phyloP scores from a whole-genome alignment of 768 basidiomycete species.

The Tephrocybe sp. region DNA sequence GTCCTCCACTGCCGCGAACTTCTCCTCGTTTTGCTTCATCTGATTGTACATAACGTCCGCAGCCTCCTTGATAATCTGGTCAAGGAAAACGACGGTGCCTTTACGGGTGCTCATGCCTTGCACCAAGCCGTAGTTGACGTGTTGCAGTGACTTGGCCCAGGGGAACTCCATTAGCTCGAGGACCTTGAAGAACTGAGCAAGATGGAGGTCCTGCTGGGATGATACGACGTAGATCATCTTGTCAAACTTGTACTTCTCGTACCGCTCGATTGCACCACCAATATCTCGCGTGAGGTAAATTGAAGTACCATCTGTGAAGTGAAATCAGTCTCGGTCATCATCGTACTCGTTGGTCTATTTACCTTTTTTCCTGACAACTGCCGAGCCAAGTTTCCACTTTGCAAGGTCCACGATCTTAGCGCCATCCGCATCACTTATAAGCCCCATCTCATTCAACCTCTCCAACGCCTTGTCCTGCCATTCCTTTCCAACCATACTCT shows the following conservation, averaged over 20 bases:
- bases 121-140: constrained; percentile 90
- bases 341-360: constrained; percentile 14
- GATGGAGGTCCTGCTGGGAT: constrained; percentile 83
- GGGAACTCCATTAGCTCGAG: constrained; percentile 86
- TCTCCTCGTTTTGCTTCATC: constrained; percentile 93
- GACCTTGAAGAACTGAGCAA: constrained; percentile 91
- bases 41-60: constrained; percentile 91
- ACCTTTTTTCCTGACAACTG: constrained; percentile 87
- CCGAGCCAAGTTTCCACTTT: constrained; percentile 88
- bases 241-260: constrained; percentile 82
- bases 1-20: constrained; percentile 85
- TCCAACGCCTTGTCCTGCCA: constrained; percentile 72
- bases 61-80: constrained; percentile 90
- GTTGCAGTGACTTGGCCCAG: constrained; percentile 80
- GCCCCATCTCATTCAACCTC: constrained; percentile 63
- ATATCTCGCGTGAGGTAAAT: constrained; percentile 96
- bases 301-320: constrained; percentile 75
- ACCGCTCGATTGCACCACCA: constrained; percentile 88
- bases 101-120: constrained; percentile 93
- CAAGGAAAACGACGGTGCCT: constrained; percentile 92
- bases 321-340: background rate
- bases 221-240: constrained; percentile 94
- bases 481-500: constrained; percentile 74
- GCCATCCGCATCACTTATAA: constrained; percentile 76
- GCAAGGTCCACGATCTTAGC: constrained; percentile 86